Evolutionary conservation across 2,329 filamentous ascomycete species (phyloP).

Genomic region (Meredithiella fracta): DNA sequence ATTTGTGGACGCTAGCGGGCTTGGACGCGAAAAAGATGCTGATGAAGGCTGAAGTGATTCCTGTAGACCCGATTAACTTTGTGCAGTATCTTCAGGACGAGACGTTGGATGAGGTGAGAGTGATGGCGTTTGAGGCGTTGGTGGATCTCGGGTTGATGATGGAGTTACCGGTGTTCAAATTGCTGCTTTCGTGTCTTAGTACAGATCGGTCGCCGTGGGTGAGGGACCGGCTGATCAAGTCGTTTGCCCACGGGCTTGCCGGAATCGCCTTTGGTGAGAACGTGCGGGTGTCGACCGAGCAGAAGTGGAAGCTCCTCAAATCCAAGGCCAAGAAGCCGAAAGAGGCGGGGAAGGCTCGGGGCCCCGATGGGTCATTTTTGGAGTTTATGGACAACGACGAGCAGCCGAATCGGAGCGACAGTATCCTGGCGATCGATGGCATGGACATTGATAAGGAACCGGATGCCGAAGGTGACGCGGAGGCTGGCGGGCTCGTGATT

Average conservation of each 20-base stretch:
- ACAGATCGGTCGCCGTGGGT: conserved; percentile 49
- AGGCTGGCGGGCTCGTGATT: conserved; percentile 21
- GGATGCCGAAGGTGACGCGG: conserved; percentile 18
- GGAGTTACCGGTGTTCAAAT: conserved; percentile 36
- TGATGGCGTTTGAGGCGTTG: conserved; percentile 48
- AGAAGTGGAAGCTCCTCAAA: no score
- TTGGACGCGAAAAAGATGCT: conserved; percentile 43
- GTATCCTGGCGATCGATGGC: conserved; percentile 12
- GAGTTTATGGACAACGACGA: background rate
- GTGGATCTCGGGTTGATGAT: conserved; percentile 46
- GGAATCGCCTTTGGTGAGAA: conserved; percentile 46
- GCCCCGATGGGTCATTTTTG: background rate
- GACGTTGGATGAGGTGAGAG: conserved; percentile 44
- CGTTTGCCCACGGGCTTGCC: conserved; percentile 42
- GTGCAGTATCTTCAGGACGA: conserved; percentile 49
- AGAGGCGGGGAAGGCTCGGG: background rate
- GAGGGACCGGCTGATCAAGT: conserved; percentile 41
- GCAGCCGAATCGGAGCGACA: conserved; percentile 6
- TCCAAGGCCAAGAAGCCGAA: conserved; percentile 4
- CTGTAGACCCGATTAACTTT: conserved; percentile 37
- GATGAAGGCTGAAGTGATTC: conserved; percentile 48
- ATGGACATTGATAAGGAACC: conserved; percentile 19
- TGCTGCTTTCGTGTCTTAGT: conserved; percentile 41
- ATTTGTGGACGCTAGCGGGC: conserved; percentile 46
- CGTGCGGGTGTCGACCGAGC: background rate